Base-by-base conservation (phyloP, 1,139 yeast species). In the Kluyveromyces sp. region DNA sequence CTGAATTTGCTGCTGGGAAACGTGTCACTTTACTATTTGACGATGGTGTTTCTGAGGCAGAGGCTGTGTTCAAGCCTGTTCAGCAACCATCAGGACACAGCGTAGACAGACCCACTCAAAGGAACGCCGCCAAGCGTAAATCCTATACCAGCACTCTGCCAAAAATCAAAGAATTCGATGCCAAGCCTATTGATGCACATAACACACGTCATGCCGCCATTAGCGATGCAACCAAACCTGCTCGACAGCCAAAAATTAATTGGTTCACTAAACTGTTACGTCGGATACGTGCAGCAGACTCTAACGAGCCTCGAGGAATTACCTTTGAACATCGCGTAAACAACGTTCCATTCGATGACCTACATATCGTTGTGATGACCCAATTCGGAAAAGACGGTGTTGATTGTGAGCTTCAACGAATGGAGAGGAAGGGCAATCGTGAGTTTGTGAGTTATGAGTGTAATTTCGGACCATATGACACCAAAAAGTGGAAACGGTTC, bases 391-490 rank as follows among this genome's bases (percentile, higher is more conserved):
- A 52, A 30, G 48, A 53, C 33, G 55, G 53, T n/a, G 51, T 61
- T 29, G 59, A 53, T 29, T 58, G 56, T 42, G 50, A 52, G 19
- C 38, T 59, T 13, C 54, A 52, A 29, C 40, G 41, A 4, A 40
- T 56, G 31, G 57, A 56, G 22, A 52, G 53, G 16, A 55, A 45
- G 22, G 42, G 43, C n/a, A 28, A 25, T 3, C 48, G 26, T n/a
- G 58, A 57, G 34, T 49, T 40, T 26, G 58, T 59, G 9, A 59
- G 52, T 31, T 61, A 60, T 37, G 54, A 54, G 33, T 61, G 65
- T 41, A 50, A 42, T 39, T 57, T 57, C 41, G 51, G 46, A 7
- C 40, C 32, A 3, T 16, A 13, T 9, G 22, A 39, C n/a, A n/a
- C 13, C 17, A 13, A 31, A n/a, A 11, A 15, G 18, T 12, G 13